phyloP scores from a whole-genome alignment of 345 rosid species.

The Sapria himalayana region DNA sequence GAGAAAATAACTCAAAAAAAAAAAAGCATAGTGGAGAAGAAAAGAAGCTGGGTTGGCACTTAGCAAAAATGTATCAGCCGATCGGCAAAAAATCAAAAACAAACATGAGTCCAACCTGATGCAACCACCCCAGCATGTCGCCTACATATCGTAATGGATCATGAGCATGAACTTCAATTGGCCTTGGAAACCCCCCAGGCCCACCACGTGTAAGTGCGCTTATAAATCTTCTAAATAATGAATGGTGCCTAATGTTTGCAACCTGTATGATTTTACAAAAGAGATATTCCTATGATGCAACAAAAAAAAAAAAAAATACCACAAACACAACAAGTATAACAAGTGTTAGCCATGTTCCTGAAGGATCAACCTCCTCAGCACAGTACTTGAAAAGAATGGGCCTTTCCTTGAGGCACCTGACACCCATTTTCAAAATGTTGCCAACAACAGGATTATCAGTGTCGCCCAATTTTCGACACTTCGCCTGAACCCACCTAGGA shows the following conservation, averaged over 20 bases:
- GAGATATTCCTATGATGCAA: slow-evolving; percentile 3
- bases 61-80: no score
- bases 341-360: slow-evolving; percentile 4
- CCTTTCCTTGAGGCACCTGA: slow-evolving; percentile 78
- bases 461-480: slow-evolving; percentile 92
- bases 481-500: slow-evolving; percentile 95
- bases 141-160: slow-evolving; percentile 95
- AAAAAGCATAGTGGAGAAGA: slow-evolving; percentile 7
- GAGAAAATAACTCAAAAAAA: slow-evolving; percentile 8
- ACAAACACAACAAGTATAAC: background rate
- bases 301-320: slow-evolving; percentile 6
- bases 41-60: no score
- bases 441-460: slow-evolving; percentile 81
- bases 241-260: slow-evolving; percentile 92
- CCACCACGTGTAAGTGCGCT: slow-evolving; percentile 99
- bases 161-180: slow-evolving; percentile 99
- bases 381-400: slow-evolving; percentile 95
- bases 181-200: slow-evolving; percentile 95
- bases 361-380: slow-evolving; percentile 80
- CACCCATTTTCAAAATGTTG: slow-evolving; percentile 66
- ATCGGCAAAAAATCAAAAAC: background rate
- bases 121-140: slow-evolving; percentile 99
- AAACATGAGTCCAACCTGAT: slow-evolving; percentile 47
- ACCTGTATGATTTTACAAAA: slow-evolving; percentile 26
- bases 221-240: slow-evolving; percentile 87